Evolutionary conservation across 2,329 filamentous ascomycete species (phyloP), one percentile per base, ranked within the genome.

Genomic region (Botryotinia narcissicola): DNA sequence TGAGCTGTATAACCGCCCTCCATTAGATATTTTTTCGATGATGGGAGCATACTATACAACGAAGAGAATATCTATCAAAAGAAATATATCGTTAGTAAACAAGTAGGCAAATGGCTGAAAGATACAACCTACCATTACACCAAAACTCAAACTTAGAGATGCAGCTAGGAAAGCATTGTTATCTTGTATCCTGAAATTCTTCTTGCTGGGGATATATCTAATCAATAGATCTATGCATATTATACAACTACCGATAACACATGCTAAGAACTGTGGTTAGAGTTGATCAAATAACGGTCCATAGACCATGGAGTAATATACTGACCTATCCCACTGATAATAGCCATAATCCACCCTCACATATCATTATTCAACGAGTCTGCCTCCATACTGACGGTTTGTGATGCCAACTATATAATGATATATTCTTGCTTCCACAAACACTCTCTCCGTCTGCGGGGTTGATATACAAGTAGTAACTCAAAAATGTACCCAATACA

Each of bases 31-130:
- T 86, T 86, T 80, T 92, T 94, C 3, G 95, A 91, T 32, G 93
- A 94, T 16, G 95, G 95, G 12, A 98, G 87, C 93, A 98, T 98
- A 82, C 91, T 96, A 82, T 95, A 97, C 44, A 98, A 84, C 1
- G 95, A 91, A 51, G 95, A 97, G 82, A 97, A 98, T 59, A 97
- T 88, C 94, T 97, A n/a, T 22, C 4, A 35, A 22, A 54, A 54
- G n/a, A 22, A 32, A 42, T 4, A 9, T n/a, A 1, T 7, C 3
- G n/a, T 73, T 44, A 70, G 71, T 35, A 29, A 57, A 42, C 29
- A 48, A 42, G 29, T 9, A n/a, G n/a, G 29, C 1, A 29, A 20
- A 32, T 18, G 12, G 29, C 6, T 29, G 35, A 42, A 16, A 40
- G 48, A 9, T 20, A n/a, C 18, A 37, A 81, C 89, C 77, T 82